A percentile compares a stretch with the other conserved stretches of the same genome.
phyloP scores from a whole-genome alignment of 2,329 filamentous ascomycete genomes.

The Epicoccum sorghinum region DNA sequence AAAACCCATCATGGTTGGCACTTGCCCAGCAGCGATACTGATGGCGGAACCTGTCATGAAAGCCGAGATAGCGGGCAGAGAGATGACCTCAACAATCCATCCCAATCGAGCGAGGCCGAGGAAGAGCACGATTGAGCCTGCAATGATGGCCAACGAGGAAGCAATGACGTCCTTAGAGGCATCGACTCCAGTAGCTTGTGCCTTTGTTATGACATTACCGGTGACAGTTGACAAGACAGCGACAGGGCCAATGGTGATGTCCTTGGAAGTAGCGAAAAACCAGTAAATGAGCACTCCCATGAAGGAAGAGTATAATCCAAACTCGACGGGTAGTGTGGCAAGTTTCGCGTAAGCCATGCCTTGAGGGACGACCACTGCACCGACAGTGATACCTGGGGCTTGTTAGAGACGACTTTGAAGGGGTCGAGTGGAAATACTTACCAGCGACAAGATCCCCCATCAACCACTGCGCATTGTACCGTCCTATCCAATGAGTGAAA shows the following conservation, averaged over 20 bases:
- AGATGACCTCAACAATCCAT: conserved; percentile 94
- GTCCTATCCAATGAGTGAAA: conserved; percentile 84
- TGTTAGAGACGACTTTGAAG: conserved; percentile 9
- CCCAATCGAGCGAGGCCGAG: conserved; percentile 82
- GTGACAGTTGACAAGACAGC: conserved; percentile 93
- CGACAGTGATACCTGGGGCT: conserved; percentile 68
- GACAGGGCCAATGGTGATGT: conserved; percentile 96
- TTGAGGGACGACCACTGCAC: conserved; percentile 88
- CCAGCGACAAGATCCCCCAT: conserved; percentile 88
- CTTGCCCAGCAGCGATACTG: conserved; percentile 84
- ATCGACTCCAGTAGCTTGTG: conserved; percentile 50
- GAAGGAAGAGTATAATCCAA: conserved; percentile 92
- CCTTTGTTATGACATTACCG: conserved; percentile 75
- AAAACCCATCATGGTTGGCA: conserved; percentile 82
- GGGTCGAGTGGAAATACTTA: conserved; percentile 48
- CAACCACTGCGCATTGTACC: conserved; percentile 91
- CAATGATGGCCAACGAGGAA: conserved; percentile 73
- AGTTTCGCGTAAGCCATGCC: conserved; percentile 94
- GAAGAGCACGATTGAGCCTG: conserved; percentile 78
- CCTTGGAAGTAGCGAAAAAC: conserved; percentile 98
- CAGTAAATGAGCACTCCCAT: conserved; percentile 96
- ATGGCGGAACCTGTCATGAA: conserved; percentile 98
- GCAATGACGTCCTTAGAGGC: conserved; percentile 53
- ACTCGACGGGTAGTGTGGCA: conserved; percentile 77
- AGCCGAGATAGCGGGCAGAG: conserved; percentile 85